Evolutionary conservation across 148 eudicot genomes (phyloP).

Genomic region (Vaccinium corymbosum): DNA sequence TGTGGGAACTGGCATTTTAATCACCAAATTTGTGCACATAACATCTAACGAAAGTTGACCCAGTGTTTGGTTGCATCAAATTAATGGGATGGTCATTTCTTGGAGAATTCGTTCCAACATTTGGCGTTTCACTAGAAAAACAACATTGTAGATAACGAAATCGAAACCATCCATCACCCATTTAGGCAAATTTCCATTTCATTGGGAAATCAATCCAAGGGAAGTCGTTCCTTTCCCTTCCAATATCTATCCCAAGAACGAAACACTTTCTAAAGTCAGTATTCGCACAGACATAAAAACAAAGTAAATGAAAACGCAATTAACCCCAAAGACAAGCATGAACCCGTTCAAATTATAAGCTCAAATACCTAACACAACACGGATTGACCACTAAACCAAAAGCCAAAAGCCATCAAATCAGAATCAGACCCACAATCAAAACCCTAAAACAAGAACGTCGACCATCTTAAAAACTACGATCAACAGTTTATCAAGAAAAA

Average conservation of each 20-base stretch:
- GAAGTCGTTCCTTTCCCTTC: neutral
- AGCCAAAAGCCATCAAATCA: neutral
- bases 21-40: neutral
- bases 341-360: neutral
- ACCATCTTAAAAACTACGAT: neutral
- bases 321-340: neutral
- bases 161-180: neutral
- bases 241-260: neutral
- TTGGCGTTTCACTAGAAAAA: neutral
- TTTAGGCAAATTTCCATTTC: neutral
- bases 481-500: neutral
- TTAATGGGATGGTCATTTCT: neutral
- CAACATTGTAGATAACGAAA: neutral
- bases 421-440: conserved; percentile 11
- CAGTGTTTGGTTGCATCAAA: neutral
- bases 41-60: neutral
- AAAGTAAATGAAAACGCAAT: neutral
- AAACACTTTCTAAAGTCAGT: neutral
- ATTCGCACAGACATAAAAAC: neutral
- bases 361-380: neutral
- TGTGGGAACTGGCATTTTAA: neutral
- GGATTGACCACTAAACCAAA: neutral
- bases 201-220: neutral
- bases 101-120: neutral
- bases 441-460: conserved; percentile 11